Evolutionary conservation across 768 basidiomycete genomes (phyloP).

Genomic region (Boletus rubescentipes): DNA sequence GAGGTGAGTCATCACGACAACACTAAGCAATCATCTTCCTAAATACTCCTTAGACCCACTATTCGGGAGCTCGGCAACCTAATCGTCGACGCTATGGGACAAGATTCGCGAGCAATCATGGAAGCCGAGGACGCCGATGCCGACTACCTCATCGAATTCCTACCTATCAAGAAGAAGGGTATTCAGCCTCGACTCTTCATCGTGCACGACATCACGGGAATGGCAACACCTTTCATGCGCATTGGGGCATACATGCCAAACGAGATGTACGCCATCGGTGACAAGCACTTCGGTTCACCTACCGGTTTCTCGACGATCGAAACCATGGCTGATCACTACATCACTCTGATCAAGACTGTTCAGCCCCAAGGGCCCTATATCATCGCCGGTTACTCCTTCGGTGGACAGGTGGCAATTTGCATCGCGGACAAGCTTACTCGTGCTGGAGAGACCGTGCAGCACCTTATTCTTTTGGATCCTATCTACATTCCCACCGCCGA

Average conservation of each 20-base stretch:
- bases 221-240: constrained; percentile 34
- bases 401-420: constrained; percentile 29
- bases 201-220: constrained; percentile 33
- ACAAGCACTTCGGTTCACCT: constrained; percentile 31
- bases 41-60: constrained; percentile 19
- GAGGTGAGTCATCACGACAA: constrained; percentile 16
- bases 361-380: constrained; percentile 30
- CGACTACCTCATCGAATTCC: constrained; percentile 30
- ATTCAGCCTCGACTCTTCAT: constrained; percentile 26
- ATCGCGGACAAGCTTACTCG: constrained; percentile 26
- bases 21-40: background rate
- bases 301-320: constrained; percentile 30
- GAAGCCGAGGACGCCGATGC: constrained; percentile 31
- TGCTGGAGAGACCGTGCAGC: constrained; percentile 25
- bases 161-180: constrained; percentile 34
- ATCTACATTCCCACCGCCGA: constrained; percentile 29
- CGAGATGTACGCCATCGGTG: constrained; percentile 35
- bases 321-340: constrained; percentile 33
- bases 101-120: constrained; percentile 29
- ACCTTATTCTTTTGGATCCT: constrained; percentile 29
- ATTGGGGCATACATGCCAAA: constrained; percentile 33
- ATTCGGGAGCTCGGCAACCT: constrained; percentile 26
- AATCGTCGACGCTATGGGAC: constrained; percentile 30
- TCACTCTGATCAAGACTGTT: constrained; percentile 26
- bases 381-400: constrained; percentile 29